Conservation (phyloP, 176 grass and related monocot species). For the Musa schizocarpa region DNA sequence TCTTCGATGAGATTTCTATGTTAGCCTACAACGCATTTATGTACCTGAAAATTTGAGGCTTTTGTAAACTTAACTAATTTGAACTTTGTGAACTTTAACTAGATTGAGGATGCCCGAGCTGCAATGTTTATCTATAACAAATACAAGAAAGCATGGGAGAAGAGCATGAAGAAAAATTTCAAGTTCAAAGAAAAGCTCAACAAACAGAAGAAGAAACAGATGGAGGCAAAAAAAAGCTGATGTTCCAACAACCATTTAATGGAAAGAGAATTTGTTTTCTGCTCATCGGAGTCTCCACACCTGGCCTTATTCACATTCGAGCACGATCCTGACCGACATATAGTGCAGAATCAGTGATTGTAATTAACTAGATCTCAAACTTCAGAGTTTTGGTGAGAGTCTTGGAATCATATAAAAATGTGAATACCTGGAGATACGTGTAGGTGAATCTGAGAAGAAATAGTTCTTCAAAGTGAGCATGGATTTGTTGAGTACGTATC, state of each 20-base stretch:
- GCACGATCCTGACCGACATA: too few species aligned
- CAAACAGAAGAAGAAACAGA: conserved; percentile 20
- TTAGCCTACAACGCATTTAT: background rate
- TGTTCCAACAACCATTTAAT: background rate
- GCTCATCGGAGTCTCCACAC: too few species aligned
- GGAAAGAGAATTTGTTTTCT: background rate
- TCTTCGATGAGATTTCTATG: too few species aligned
- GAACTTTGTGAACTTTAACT: background rate
- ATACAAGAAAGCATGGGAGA: conserved; percentile 83
- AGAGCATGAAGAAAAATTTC: conserved; percentile 47
- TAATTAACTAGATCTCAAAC: too few species aligned
- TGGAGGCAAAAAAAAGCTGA: background rate
- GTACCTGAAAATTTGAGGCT: background rate
- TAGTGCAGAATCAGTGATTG: too few species aligned
- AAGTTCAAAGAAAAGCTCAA: conserved; percentile 43
- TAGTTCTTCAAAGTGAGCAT: too few species aligned
- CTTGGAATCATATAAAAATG: too few species aligned
- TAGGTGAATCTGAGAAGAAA: too few species aligned
- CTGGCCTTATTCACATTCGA: too few species aligned
- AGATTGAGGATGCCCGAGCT: conserved; percentile 84
- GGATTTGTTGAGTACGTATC: too few species aligned
- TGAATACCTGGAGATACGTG: too few species aligned
- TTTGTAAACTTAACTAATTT: background rate
- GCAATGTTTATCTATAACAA: conserved; percentile 90
- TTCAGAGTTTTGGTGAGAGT: too few species aligned